Percentiles rank a stretch among this genome's conserved stretches.
These are phyloP conservation scores for Trichoderma brevicompactum DNA, from an alignment of 2,329 filamentous ascomycete species.

Conservation along the genomic window DNA sequence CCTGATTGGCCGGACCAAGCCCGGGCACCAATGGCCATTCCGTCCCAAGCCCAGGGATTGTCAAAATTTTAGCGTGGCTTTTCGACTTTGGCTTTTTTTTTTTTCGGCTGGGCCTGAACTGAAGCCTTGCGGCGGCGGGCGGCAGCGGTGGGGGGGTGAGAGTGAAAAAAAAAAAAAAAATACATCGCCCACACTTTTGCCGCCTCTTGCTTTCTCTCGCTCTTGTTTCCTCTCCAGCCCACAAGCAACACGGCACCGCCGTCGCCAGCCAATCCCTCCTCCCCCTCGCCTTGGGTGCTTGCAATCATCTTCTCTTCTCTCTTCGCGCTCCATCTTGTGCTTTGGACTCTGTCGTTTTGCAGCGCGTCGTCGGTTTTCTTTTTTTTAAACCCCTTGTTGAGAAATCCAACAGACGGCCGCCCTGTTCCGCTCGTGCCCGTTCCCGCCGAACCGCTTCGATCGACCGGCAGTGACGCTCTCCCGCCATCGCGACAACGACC, in stretches of 20 bases:
- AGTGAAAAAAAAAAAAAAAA: conserved; percentile 33
- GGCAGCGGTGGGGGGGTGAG: too few relatives aligned
- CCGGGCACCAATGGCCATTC: conserved; percentile 27
- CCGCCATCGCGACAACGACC: conserved; percentile 17
- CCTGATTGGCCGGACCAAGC: conserved; percentile 30
- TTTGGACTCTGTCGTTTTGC: conserved; percentile 25
- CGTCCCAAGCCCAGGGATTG: conserved; percentile 25
- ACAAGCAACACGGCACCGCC: conserved; percentile 49
- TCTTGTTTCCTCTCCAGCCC: conserved; percentile 37
- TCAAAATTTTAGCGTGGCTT: conserved; percentile 7
- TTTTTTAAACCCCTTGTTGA: not conserved
- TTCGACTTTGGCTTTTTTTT: conserved; percentile 2
- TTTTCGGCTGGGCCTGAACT: not conserved
- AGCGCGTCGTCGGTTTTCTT: conserved; percentile 26
- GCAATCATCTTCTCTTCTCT: conserved; percentile 43
- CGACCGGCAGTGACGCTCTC: conserved; percentile 25
- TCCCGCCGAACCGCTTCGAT: conserved; percentile 24
- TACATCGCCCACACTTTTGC: conserved; percentile 34
- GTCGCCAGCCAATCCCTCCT: conserved; percentile 46
- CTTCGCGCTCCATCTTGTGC: conserved; percentile 35
- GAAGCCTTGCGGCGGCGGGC: conserved; percentile 21
- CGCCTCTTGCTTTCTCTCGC: conserved; percentile 29
- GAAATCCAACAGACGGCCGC: conserved; percentile 12
- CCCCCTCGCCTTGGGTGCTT: conserved; percentile 46
- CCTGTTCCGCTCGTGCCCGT: conserved; percentile 4